Base-by-base conservation (phyloP, 1,284 basidiomycete genomes). In the Xerocomus nothofagi region DNA sequence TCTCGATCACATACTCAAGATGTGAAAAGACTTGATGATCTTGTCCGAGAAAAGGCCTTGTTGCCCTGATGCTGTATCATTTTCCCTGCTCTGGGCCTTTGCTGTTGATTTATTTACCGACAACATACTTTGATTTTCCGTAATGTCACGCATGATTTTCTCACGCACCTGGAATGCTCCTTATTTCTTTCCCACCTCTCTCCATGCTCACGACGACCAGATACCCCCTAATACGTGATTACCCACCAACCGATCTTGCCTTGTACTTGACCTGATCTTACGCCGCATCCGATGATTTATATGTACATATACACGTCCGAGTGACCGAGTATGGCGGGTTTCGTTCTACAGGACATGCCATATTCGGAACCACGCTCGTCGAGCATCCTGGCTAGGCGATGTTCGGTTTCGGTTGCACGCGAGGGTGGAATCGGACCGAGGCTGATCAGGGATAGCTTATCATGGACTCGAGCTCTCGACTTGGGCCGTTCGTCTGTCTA, bases 21-120 rank as follows among this genome's bases (percentile, higher is more conserved):
- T 47, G 67, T 73, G 54, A 69, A 70, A 47, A 68, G 71, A 55
- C 60, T 79, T 47, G 68, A 72, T 39, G 60, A 72, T 47, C 67
- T 77, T 21, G 70, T 77, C 17, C 67, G 73, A 27, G 79, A 80
- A 67, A 83, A 81, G 67, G 53, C 59, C 24, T 53, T 27, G 36
- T 47, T 68, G 50, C 68, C 69, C 63, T 70, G n/a, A 62, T 51
- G 45, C 55, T 41, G 23, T 37, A 34, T 53, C 42, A 36, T 30
- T 62, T 49, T 36, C 56, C 48, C 37, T 50, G 34, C 39, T 49
- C 44, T 54, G 53, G 55, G 41, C 37, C 43, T 49, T 27, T 47
- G 37, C 39, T 32, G 37, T 43, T 50, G 54, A 60, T 49, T 58
- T 66, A 63, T 65, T 63, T 55, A 34, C 37, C 32, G 38, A 41